A percentile compares a stretch with the other conserved stretches of the same genome.
Conservation (phyloP, 2,329 filamentous ascomycete species). For the Hypoxylon sp. region DNA sequence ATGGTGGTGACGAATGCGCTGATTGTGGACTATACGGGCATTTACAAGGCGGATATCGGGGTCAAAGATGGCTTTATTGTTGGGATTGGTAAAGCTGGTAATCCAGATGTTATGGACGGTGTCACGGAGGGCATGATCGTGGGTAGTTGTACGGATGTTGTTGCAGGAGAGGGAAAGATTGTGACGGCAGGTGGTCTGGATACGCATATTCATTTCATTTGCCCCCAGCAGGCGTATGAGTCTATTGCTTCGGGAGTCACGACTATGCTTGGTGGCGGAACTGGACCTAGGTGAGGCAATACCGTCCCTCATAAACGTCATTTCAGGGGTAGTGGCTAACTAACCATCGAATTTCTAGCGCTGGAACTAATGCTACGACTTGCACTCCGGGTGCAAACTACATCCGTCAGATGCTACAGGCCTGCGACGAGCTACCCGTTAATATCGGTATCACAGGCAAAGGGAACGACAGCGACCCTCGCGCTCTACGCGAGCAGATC, state of each 20-base stretch:
- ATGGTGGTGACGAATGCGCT: constrained; percentile 90
- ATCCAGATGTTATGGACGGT: constrained; percentile 96
- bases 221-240: constrained; percentile 90
- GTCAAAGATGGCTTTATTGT: constrained; percentile 89
- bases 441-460: constrained; percentile 95
- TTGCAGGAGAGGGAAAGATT: constrained; percentile 91
- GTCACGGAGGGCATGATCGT: constrained; percentile 84
- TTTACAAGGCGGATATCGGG: constrained; percentile 97
- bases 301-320: background rate
- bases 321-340: constrained; percentile 41
- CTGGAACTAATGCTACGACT: constrained; percentile 91
- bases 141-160: constrained; percentile 89
- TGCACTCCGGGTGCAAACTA: constrained; percentile 89
- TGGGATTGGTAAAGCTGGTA: constrained; percentile 93
- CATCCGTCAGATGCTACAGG: constrained; percentile 90
- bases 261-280: constrained; percentile 90
- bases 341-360: constrained; percentile 61
- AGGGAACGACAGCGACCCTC: constrained; percentile 83
- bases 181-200: constrained; percentile 92
- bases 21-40: constrained; percentile 90
- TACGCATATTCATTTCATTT: constrained; percentile 94
- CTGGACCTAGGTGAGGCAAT: constrained; percentile 79
- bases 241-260: constrained; percentile 88
- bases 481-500: constrained; percentile 82
- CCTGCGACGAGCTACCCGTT: constrained; percentile 82